Conservation (phyloP, 2,329 filamentous ascomycete species). For the Fonsecaea pugnacius region DNA sequence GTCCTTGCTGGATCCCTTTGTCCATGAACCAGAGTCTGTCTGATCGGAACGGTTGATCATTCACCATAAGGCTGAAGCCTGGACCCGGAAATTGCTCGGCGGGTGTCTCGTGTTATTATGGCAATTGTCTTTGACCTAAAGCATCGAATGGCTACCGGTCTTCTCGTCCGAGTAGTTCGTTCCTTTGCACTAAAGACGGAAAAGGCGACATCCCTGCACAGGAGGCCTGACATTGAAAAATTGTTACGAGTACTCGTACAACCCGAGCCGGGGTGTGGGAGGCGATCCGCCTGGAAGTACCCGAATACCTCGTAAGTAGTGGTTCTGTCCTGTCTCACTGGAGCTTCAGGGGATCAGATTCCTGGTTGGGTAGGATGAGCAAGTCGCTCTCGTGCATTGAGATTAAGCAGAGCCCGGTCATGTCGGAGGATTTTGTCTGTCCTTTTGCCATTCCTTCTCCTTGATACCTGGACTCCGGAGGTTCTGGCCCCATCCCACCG, state of each 20-base stretch:
- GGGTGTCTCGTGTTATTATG: background rate
- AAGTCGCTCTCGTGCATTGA: background rate
- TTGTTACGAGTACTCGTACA: background rate
- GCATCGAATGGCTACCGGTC: background rate
- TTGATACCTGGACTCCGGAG: background rate
- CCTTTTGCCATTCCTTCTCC: background rate
- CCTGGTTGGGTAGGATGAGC: background rate
- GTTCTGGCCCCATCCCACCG: background rate
- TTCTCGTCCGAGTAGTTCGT: background rate
- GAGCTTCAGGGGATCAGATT: background rate
- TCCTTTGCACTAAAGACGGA: too few species aligned
- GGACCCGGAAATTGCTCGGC: background rate
- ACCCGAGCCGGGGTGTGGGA: background rate
- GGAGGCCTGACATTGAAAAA: background rate
- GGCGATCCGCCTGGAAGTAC: background rate
- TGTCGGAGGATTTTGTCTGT: background rate
- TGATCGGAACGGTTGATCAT: background rate
- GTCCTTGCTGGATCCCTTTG: background rate
- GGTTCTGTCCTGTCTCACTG: background rate
- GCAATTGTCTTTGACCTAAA: background rate
- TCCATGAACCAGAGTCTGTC: background rate
- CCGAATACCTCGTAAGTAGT: background rate
- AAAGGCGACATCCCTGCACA: background rate
- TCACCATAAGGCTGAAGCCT: constrained; percentile 3
- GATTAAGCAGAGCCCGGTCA: background rate